Evolutionary conservation across 2,329 filamentous ascomycete species (phyloP).

Genomic region (Arachnopeziza araneosa): DNA sequence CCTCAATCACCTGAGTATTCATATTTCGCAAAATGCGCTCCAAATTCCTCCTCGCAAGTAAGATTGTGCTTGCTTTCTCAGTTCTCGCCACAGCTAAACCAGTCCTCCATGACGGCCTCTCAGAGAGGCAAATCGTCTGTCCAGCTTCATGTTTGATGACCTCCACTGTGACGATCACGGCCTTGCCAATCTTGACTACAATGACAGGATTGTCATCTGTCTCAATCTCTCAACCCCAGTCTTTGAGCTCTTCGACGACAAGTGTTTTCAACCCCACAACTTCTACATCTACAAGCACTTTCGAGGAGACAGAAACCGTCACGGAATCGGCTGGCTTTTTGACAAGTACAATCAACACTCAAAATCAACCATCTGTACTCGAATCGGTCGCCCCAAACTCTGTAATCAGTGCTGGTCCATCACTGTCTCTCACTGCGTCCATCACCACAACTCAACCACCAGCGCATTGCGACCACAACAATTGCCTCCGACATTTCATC

Average conservation of each 20-base stretch:
- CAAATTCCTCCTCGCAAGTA: background rate
- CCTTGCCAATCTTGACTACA: background rate
- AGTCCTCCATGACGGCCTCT: background rate
- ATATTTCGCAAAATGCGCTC: background rate
- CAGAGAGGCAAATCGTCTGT: background rate
- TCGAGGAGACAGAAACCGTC: too few relatives aligned
- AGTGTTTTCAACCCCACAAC: too few relatives aligned
- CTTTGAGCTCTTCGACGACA: background rate
- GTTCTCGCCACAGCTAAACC: background rate
- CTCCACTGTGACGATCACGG: background rate
- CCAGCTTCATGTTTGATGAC: background rate
- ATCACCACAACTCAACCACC: background rate
- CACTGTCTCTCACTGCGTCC: background rate
- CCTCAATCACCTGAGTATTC: background rate
- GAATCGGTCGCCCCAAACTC: background rate
- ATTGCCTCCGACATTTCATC: slow-evolving; percentile 18
- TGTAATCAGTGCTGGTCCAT: background rate
- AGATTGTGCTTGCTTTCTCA: background rate
- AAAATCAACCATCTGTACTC: background rate
- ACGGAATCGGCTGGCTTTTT: too few relatives aligned
- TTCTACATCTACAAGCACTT: too few relatives aligned
- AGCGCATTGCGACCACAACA: slow-evolving; percentile 12
- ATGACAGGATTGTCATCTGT: background rate
- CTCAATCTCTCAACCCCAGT: background rate
- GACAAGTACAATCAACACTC: background rate